Percentiles rank a stretch among this genome's conserved stretches.
Conservation (phyloP, 345 rosid species). For the Physaria fendleri region DNA sequence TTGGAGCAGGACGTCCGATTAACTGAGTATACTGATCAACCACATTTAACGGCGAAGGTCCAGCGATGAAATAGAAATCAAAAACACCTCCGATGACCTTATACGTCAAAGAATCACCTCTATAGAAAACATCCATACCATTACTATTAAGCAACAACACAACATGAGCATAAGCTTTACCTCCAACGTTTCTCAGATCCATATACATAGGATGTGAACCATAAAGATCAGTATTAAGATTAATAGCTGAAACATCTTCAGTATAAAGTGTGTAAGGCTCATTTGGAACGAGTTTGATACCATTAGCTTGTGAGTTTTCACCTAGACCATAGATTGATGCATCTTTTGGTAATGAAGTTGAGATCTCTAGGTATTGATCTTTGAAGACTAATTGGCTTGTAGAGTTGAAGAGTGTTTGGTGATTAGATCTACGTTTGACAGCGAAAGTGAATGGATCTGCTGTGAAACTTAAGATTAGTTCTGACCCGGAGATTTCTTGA, state of each 20-base stretch:
- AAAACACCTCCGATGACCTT: slow-evolving; percentile 91
- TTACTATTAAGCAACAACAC: slow-evolving; percentile 85
- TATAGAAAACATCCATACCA: slow-evolving; percentile 94
- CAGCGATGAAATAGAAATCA: slow-evolving; percentile 85
- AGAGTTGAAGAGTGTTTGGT: slow-evolving; percentile 65
- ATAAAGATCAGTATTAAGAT: slow-evolving; percentile 78
- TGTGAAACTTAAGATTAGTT: slow-evolving; percentile 55
- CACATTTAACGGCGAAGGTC: slow-evolving; percentile 65
- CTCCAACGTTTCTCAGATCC: slow-evolving; percentile 86
- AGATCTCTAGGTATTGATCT: slow-evolving; percentile 94
- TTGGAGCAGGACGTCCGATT: slow-evolving; percentile 93
- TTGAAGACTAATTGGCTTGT: slow-evolving; percentile 75
- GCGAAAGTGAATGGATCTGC: slow-evolving; percentile 83
- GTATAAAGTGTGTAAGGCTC: slow-evolving; percentile 96
- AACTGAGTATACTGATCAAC: slow-evolving; percentile 81
- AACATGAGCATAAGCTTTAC: slow-evolving; percentile 58
- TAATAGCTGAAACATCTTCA: slow-evolving; percentile 71
- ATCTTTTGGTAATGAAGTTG: slow-evolving; percentile 70
- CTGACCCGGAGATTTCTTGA: slow-evolving; percentile 54
- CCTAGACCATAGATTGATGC: slow-evolving; percentile 91
- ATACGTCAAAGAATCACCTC: slow-evolving; percentile 76
- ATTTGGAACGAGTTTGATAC: slow-evolving; percentile 78
- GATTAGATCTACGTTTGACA: slow-evolving; percentile 72
- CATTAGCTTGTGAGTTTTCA: slow-evolving; percentile 91
- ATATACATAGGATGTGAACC: slow-evolving; percentile 94